phyloP scores from a whole-genome alignment of 768 basidiomycete genomes.

The Naganishia vaughanmartiniae region DNA sequence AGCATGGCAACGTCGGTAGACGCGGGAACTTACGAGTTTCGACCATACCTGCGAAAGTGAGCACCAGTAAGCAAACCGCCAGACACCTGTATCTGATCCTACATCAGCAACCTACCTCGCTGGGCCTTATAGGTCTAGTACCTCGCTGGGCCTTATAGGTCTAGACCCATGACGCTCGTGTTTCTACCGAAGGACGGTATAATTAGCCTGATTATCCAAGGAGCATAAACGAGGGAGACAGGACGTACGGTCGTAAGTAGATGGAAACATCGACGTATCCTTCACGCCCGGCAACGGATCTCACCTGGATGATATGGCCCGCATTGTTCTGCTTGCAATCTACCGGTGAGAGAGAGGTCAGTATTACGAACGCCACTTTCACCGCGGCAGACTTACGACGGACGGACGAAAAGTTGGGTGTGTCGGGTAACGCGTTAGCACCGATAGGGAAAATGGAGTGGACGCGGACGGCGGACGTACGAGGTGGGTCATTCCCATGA shows the following conservation, averaged over 20 bases:
- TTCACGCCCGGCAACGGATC: slow-evolving; percentile 84
- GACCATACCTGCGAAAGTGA: background rate
- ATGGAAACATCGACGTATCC: slow-evolving; percentile 86
- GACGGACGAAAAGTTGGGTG: slow-evolving; percentile 65
- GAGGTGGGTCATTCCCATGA: slow-evolving; percentile 72
- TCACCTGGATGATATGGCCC: slow-evolving; percentile 91
- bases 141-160: slow-evolving; percentile 86
- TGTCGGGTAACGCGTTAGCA: background rate
- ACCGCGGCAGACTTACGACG: slow-evolving; percentile 54
- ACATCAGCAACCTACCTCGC: slow-evolving; percentile 59
- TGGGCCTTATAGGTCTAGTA: too few relatives aligned
- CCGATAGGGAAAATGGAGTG: background rate
- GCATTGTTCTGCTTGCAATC: slow-evolving; percentile 73
- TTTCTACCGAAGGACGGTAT: slow-evolving; percentile 36
- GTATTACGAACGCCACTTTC: background rate
- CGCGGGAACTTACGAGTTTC: slow-evolving; percentile 6
- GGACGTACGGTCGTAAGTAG: slow-evolving; percentile 64
- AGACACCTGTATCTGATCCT: background rate
- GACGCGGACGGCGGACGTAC: slow-evolving; percentile 56
- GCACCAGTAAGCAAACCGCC: background rate
- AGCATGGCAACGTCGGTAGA: background rate
- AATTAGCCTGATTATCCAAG: background rate
- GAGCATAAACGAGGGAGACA: background rate
- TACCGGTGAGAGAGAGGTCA: too few relatives aligned
- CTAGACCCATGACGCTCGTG: slow-evolving; percentile 78